A percentile compares a stretch with the other conserved stretches of the same genome.
Evolutionary conservation across 2,329 filamentous ascomycete genomes (phyloP).

Genomic region (Alternaria tenuissima): DNA sequence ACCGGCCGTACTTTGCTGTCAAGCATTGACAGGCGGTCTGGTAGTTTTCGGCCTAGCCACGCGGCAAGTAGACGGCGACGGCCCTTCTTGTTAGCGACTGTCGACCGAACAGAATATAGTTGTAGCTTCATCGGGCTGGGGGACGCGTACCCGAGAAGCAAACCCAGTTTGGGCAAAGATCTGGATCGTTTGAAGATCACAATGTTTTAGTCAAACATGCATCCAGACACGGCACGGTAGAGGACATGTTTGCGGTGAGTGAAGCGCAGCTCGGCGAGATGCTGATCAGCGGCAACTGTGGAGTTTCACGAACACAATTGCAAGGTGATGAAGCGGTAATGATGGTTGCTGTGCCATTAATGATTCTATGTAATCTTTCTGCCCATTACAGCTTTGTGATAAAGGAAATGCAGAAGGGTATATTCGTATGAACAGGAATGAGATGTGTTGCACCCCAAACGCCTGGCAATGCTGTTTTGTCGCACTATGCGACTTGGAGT

Average conservation of each 20-base stretch:
- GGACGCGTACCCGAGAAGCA: not conserved
- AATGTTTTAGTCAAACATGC: not conserved
- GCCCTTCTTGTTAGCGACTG: not conserved
- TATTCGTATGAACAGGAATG: conserved; percentile 11
- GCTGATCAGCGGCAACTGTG: not conserved
- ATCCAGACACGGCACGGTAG: conserved; percentile 1
- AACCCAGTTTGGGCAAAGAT: not conserved
- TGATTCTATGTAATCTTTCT: conserved; percentile 6
- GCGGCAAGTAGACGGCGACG: not conserved
- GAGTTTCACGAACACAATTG: not conserved
- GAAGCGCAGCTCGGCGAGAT: not conserved
- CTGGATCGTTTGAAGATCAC: not conserved
- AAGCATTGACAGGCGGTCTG: not conserved
- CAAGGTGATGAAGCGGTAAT: not conserved
- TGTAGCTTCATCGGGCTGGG: not conserved
- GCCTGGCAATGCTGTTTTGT: conserved; percentile 11
- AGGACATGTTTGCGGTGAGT: not conserved
- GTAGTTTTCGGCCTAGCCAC: not conserved
- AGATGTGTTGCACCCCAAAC: conserved; percentile 1
- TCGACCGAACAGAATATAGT: not conserved
- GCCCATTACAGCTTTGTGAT: not conserved
- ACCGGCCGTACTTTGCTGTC: not conserved
- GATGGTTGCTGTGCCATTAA: conserved; percentile 4
- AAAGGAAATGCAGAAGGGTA: conserved; percentile 17
- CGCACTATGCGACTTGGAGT: conserved; percentile 8